phyloP scores from a whole-genome alignment of 2,329 filamentous ascomycete species.

The Cladobotryum mycophilum region DNA sequence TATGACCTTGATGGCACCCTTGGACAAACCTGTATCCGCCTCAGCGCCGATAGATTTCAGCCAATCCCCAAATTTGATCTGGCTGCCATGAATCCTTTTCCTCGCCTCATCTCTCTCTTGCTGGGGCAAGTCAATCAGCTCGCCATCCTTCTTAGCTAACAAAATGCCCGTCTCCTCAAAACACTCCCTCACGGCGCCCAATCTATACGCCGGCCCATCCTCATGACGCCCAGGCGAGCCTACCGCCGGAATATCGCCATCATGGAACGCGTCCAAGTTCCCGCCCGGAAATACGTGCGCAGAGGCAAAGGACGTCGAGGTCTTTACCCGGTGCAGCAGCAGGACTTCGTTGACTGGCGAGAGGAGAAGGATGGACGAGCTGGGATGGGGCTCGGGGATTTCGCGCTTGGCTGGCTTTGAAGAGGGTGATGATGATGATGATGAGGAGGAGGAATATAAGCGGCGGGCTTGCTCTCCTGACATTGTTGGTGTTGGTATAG shows the following conservation, averaged over 20 bases:
- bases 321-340: constrained; percentile 77
- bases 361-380: constrained; percentile 74
- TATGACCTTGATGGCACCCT: background rate
- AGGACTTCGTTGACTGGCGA: constrained; percentile 84
- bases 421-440: constrained; percentile 9
- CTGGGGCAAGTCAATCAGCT: constrained; percentile 55
- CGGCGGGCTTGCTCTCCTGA: constrained; percentile 5
- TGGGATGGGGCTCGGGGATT: constrained; percentile 50
- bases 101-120: constrained; percentile 59
- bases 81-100: constrained; percentile 59
- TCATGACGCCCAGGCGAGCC: constrained; percentile 54
- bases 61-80: constrained; percentile 63
- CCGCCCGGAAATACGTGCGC: constrained; percentile 96
- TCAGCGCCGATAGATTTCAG: constrained; percentile 47
- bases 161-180: constrained; percentile 94
- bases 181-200: constrained; percentile 80
- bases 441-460: constrained; percentile 2
- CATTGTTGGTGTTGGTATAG: background rate
- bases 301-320: constrained; percentile 77
- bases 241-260: constrained; percentile 49
- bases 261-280: constrained; percentile 70
- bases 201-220: constrained; percentile 68
- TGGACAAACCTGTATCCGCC: constrained; percentile 56
- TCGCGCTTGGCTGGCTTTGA: constrained; percentile 19
- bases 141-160: constrained; percentile 52